These are phyloP conservation scores for Colletotrichum tamarilloi DNA, from an alignment of 2,329 filamentous ascomycete genomes.

Conservation along the genomic window DNA sequence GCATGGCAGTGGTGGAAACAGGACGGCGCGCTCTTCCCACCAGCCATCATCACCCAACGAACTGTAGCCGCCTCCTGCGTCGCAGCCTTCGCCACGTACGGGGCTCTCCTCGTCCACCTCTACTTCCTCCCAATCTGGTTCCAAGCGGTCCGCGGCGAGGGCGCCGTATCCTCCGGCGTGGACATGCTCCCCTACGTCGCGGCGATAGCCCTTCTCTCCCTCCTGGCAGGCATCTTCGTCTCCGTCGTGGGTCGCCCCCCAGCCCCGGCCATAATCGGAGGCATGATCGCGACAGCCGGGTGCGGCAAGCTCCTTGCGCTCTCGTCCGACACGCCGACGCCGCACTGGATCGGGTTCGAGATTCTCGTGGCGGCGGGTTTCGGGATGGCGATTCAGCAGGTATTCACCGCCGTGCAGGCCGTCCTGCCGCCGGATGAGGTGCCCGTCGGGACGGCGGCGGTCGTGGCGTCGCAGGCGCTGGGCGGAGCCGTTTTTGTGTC, in stretches of 20 bases:
- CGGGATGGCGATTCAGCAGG: constrained; percentile 53
- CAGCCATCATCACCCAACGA: constrained; percentile 54
- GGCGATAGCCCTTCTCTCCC: constrained; percentile 41
- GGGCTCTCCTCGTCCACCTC: constrained; percentile 53
- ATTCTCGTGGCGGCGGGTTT: constrained; percentile 54
- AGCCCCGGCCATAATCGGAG: constrained; percentile 40
- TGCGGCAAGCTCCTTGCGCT: constrained; percentile 51
- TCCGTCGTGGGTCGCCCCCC: constrained; percentile 53
- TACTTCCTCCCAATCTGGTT: constrained; percentile 60
- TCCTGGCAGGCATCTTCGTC: constrained; percentile 52
- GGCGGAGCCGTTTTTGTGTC: constrained; percentile 58
- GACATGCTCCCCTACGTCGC: constrained; percentile 47
- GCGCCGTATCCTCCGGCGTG: constrained; percentile 46
- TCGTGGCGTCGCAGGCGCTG: constrained; percentile 45
- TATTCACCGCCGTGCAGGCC: constrained; percentile 55
- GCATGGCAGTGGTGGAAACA: constrained; percentile 56
- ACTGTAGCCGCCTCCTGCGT: constrained; percentile 52
- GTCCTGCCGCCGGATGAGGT: constrained; percentile 41
- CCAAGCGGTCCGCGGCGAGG: constrained; percentile 46
- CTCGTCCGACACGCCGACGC: constrained; percentile 42
- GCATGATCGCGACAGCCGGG: constrained; percentile 48
- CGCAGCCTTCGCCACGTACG: constrained; percentile 54
- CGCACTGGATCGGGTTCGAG: constrained; percentile 59
- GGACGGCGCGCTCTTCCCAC: constrained; percentile 57
- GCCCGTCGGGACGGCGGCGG: constrained; percentile 44